Base-by-base conservation (phyloP, 805 yeast genomes). In the Ogataea pini region DNA sequence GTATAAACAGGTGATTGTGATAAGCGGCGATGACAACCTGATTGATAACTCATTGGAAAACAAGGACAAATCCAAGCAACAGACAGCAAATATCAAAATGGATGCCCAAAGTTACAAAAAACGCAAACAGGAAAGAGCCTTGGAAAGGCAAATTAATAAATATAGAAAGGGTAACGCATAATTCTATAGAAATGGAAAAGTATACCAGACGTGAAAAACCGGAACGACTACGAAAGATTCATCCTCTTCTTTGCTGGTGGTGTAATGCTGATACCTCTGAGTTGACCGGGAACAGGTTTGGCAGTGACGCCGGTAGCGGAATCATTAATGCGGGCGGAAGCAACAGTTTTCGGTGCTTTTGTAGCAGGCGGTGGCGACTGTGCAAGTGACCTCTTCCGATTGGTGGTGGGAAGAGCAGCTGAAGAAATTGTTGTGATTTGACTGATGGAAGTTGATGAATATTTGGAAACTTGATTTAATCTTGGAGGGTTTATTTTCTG, bases 1-100 rank as follows among this genome's bases (percentile, higher is more conserved):
- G 51, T 85, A 85, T 60, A 91, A 90, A 60, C 97, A 91, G 63
- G 83, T 87, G 0, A 70, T 86, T 3, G 73, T 70, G 44, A 64
- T 79, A 2, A 84, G 81, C 20, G 90, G 84, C 9, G 78, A 76
- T 37, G 60, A 54, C 9, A 54, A 55, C 12, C 40, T 65, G 17
- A 34, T 65, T 8, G 69, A 61, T 40, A 64, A 65, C 47, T 40
- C 51, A 1, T 36, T 55, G 28, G 68, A 62, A 42, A 45, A 33
- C 10, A 62, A 58, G 18, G 50, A 50, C 42, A 48, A 46, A 8
- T n/a, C 36, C 20, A 42, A 38, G 10, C 31, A 41, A 17, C 54
- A 49, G 22, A 14, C 41, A 13, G 42, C 25, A 2, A 53, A 58
- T 42, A 17, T 49, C n/a, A 57, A 54, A 32, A 50, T 49, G 47